Base-by-base conservation (phyloP, 441 rosid genomes). In the Isatis lusitanica region DNA sequence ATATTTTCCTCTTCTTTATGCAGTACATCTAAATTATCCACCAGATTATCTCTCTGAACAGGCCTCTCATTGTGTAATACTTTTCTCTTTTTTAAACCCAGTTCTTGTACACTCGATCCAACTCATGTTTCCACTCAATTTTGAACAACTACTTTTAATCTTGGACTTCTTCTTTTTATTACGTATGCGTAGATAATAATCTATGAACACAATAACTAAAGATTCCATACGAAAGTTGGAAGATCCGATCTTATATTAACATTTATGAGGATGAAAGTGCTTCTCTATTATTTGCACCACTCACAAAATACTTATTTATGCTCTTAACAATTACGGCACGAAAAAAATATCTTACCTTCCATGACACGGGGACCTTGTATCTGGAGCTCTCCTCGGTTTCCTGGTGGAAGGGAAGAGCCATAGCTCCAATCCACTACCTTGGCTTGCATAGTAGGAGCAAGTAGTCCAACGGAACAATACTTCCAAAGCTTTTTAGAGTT, bases 361-460 rank as follows among this genome's bases (percentile, higher is more conserved):
- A 89, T 88, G 67, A 86, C 83, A 2, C 80, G 92, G 2, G 96
- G 96, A 75, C 96, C 94, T 63, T 91, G 87, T 64, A 93, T 68
- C 90, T 83, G 87, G 66, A 93, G 97, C 85, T 93, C 97, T 11
- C 98, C 97, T 11, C 73, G 81, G 30, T 76, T 24, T 3, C 90
- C 91, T 12, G 97, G 90, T 64, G 93, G 90, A 84, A 91, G 78
- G 76, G 68, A 82, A 70, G 76, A 57, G 42, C 93, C 90, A 60
- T 91, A 82, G 63, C 78, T 80, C 83, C 84, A 85, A 74, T 91
- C 90, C 48, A 88, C 79, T 42, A 91, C 85, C 83, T 86, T 91
- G 21, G 97, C 98, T 85, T 93, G 83, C 73, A 67, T 84, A 66
- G 91, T 93, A 61, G 96, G 94, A 76, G 98, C 97, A 52, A 93